Conservation (phyloP, 371 early-diverging fungal genomes). For the Lichtheimia corymbifera region DNA sequence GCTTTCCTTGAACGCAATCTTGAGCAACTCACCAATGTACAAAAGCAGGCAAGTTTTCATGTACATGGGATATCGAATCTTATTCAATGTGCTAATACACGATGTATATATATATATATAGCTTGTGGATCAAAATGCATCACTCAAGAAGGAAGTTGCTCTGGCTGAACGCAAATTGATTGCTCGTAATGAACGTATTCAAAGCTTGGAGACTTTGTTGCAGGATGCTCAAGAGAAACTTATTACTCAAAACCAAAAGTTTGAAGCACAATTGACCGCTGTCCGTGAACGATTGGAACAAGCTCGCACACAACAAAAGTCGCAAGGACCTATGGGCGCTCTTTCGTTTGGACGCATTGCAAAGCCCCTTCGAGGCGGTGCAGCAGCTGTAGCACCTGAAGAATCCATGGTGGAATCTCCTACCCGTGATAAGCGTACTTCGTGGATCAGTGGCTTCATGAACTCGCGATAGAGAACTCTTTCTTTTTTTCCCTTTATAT, state of each 20-base stretch:
- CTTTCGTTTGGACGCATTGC: slow-evolving; percentile 85
- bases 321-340: slow-evolving; percentile 54
- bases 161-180: slow-evolving; percentile 88
- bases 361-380: slow-evolving; percentile 90
- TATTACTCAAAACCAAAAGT: slow-evolving; percentile 82
- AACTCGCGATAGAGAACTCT: slow-evolving; percentile 27
- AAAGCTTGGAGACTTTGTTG: slow-evolving; percentile 82
- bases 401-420: slow-evolving; percentile 24
- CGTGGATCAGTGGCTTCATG: slow-evolving; percentile 46
- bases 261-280: slow-evolving; percentile 43
- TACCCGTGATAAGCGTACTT: slow-evolving; percentile 39
- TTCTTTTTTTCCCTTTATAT: background rate
- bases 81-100: too few species aligned
- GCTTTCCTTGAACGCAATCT: slow-evolving; percentile 92
- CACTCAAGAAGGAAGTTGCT: slow-evolving; percentile 89
- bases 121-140: slow-evolving; percentile 92
- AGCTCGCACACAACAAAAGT: slow-evolving; percentile 57
- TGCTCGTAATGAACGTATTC: slow-evolving; percentile 92
- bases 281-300: slow-evolving; percentile 77
- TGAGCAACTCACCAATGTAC: slow-evolving; percentile 91
- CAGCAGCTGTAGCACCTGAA: slow-evolving; percentile 22
- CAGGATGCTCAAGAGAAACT: slow-evolving; percentile 77
- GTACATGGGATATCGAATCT: background rate
- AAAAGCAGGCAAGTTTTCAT: slow-evolving; percentile 70
- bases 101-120: slow-evolving; percentile 24